Conservation (phyloP, 768 basidiomycete genomes). For the Pleurotus giganteus region DNA sequence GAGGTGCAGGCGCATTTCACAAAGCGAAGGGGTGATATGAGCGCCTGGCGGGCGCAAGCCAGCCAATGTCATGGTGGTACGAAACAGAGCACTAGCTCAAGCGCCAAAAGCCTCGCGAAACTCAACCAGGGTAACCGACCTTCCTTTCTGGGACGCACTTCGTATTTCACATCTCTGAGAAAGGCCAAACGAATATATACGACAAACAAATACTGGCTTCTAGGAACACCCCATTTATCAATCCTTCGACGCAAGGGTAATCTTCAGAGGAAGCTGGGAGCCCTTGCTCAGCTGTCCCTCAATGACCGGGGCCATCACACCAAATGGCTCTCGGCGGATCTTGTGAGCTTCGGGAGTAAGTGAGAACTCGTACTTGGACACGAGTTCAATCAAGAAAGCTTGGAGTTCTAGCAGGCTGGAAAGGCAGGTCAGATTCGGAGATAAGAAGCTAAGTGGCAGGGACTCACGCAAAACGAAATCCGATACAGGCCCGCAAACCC, state of each 20-base stretch:
- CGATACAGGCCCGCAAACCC: slow-evolving; percentile 23
- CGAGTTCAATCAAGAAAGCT: slow-evolving; percentile 53
- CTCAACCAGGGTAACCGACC: too few relatives aligned
- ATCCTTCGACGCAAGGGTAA: slow-evolving; percentile 30
- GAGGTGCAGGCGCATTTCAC: too few relatives aligned
- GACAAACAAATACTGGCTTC: too few relatives aligned
- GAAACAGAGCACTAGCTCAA: too few relatives aligned
- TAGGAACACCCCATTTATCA: too few relatives aligned
- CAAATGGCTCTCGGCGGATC: slow-evolving; percentile 36
- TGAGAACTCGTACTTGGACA: slow-evolving; percentile 52
- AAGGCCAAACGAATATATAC: too few relatives aligned
- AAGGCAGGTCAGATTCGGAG: background rate
- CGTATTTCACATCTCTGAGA: too few relatives aligned
- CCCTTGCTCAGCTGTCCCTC: slow-evolving; percentile 41
- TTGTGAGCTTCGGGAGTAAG: slow-evolving; percentile 32
- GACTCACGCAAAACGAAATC: slow-evolving; percentile 27
- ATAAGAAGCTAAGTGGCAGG: background rate
- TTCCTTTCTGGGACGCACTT: too few relatives aligned
- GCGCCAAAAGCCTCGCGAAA: too few relatives aligned
- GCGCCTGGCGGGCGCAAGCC: too few relatives aligned
- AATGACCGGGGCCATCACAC: slow-evolving; percentile 40
- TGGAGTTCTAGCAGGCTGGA: slow-evolving; percentile 49
- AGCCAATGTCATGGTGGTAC: too few relatives aligned
- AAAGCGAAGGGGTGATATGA: too few relatives aligned
- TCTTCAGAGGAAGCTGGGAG: slow-evolving; percentile 35